A percentile compares a stretch with the other conserved stretches of the same genome.
phyloP scores from a whole-genome alignment of 108 stramenopile genomes.

The Cyclotella atomus region DNA sequence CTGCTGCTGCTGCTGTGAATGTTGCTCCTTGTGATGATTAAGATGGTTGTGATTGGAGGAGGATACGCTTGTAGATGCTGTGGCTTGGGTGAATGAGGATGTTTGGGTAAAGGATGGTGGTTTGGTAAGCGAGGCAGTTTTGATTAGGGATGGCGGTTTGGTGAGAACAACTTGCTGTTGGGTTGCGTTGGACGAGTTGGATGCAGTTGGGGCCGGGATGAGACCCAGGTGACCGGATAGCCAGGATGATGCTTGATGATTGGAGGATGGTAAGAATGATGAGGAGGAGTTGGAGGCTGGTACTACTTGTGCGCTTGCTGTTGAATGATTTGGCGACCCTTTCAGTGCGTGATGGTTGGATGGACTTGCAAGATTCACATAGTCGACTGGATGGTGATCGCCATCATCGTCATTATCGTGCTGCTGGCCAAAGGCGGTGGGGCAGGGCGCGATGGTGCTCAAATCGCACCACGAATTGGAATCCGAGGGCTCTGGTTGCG shows the following conservation, averaged over 20 bases:
- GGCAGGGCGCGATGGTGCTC: constrained; percentile 1
- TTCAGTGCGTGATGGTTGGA: too few relatives aligned
- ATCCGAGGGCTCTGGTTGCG: too few relatives aligned
- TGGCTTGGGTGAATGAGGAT: background rate
- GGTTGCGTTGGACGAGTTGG: background rate
- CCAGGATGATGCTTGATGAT: background rate
- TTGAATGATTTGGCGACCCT: too few relatives aligned
- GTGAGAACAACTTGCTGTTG: background rate
- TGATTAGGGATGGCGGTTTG: background rate
- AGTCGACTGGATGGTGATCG: background rate
- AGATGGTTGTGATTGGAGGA: too few relatives aligned
- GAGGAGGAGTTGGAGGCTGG: too few relatives aligned
- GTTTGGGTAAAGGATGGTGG: background rate
- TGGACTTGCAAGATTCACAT: too few relatives aligned
- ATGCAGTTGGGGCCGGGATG: background rate
- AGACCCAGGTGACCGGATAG: constrained; percentile 4
- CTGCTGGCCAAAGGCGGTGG: background rate
- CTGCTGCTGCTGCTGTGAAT: too few relatives aligned
- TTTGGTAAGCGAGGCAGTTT: background rate
- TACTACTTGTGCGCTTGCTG: too few relatives aligned
- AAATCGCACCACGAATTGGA: constrained; percentile 4
- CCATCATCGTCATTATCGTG: background rate
- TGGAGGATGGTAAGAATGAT: too few relatives aligned
- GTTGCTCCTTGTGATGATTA: too few relatives aligned
- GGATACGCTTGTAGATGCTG: background rate